phyloP scores from a whole-genome alignment of 352 stramenopile species.

The Pythium vanterpoolii region DNA sequence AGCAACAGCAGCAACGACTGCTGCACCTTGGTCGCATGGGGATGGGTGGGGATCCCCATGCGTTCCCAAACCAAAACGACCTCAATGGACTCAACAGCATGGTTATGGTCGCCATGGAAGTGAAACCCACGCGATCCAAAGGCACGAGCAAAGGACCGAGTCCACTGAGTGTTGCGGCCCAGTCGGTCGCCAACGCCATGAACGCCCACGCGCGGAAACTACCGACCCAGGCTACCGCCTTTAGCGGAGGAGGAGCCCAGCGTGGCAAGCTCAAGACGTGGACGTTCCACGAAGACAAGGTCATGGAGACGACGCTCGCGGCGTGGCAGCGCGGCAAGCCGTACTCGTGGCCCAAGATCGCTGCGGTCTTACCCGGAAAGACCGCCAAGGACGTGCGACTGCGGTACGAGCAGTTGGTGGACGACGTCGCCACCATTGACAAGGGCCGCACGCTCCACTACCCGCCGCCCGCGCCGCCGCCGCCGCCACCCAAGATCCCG shows the following conservation, averaged over 20 bases:
- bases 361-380: constrained; percentile 59
- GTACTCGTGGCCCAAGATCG: constrained; percentile 83
- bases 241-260: background rate
- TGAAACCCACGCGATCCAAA: background rate
- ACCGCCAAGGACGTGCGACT: constrained; percentile 65
- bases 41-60: background rate
- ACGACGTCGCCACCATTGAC: constrained; percentile 71
- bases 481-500: constrained; percentile 10
- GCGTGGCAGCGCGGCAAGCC: constrained; percentile 49
- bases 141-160: background rate
- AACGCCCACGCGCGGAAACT: constrained; percentile 15
- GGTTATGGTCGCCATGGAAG: no score
- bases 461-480: background rate
- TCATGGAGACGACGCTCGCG: constrained; percentile 71
- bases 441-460: constrained; percentile 1
- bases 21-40: constrained; percentile 16
- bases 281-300: constrained; percentile 83
- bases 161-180: constrained; percentile 15
- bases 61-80: constrained; percentile 30
- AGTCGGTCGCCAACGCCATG: constrained; percentile 20
- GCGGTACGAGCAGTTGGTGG: constrained; percentile 76
- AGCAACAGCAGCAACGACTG: constrained; percentile 15
- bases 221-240: background rate
- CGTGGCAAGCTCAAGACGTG: constrained; percentile 40
- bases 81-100: constrained; percentile 28